phyloP scores from a whole-genome alignment of 345 rosid species.

The Pistacia integerrima region DNA sequence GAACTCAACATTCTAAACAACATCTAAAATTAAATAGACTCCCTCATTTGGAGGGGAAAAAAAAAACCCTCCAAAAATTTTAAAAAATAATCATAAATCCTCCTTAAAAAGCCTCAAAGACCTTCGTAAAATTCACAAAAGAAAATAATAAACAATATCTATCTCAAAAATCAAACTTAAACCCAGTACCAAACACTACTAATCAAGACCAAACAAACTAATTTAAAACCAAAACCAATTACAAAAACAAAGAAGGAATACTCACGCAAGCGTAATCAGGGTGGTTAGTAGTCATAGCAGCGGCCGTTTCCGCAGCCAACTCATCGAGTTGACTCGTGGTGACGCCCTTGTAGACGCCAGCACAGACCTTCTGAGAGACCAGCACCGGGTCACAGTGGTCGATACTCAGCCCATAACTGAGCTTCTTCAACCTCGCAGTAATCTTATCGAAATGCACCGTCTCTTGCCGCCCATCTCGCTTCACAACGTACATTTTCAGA shows the following conservation, averaged over 20 bases:
- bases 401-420: slow-evolving; percentile 83
- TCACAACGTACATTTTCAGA: slow-evolving; percentile 76
- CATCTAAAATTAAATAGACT: no score
- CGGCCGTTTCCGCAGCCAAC: slow-evolving; percentile 96
- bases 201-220: not conserved
- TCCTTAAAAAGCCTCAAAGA: no score
- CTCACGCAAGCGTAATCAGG: slow-evolving; percentile 97
- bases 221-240: not conserved
- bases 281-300: slow-evolving; percentile 92
- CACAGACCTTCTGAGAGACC: slow-evolving; percentile 97
- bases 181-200: not conserved
- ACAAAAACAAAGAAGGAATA: not conserved
- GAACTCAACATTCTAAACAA: no score
- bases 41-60: no score
- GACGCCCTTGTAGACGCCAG: slow-evolving; percentile 96
- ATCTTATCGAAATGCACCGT: slow-evolving; percentile 96
- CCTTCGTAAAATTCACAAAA: not conserved
- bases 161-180: not conserved
- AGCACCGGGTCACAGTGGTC: slow-evolving; percentile 98
- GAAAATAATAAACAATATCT: no score
- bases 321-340: slow-evolving; percentile 98
- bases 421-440: slow-evolving; percentile 91
- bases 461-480: slow-evolving; percentile 91
- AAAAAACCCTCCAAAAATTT: no score
- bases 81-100: no score